A percentile compares a stretch with the other conserved stretches of the same genome.
Conservation (phyloP, 164 flowering plant species). For the Protea cynaroides region DNA sequence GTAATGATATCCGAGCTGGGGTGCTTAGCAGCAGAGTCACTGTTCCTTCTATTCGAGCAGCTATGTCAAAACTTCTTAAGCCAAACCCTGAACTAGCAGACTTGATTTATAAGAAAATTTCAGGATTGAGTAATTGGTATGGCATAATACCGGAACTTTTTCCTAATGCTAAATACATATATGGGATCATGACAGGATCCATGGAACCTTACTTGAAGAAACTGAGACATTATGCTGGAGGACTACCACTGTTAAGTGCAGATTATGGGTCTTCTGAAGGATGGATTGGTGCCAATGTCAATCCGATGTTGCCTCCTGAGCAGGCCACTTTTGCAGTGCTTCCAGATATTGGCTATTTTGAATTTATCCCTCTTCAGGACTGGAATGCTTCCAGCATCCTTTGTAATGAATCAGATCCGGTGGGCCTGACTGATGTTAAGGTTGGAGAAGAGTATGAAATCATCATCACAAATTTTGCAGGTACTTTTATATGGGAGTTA, state of each 20-base stretch:
- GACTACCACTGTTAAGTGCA: constrained; percentile 58
- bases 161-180: constrained; percentile 77
- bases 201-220: constrained; percentile 87
- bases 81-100: constrained; percentile 78
- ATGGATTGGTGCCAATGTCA: constrained; percentile 92
- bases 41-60: constrained; percentile 53
- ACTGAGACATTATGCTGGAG: constrained; percentile 89
- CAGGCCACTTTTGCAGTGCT: constrained; percentile 65
- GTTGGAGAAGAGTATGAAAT: constrained; percentile 86
- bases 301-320: constrained; percentile 74
- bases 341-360: constrained; percentile 87
- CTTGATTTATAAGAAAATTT: constrained; percentile 40
- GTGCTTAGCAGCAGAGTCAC: constrained; percentile 46
- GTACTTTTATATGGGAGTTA: constrained; percentile 24
- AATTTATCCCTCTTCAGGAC: constrained; percentile 63
- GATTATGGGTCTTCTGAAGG: constrained; percentile 98
- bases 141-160: constrained; percentile 78
- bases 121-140: constrained; percentile 70
- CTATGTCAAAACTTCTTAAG: constrained; percentile 60
- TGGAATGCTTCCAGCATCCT: constrained; percentile 4
- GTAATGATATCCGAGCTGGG: constrained; percentile 58
- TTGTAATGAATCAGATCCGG: constrained; percentile 41
- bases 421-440: constrained; percentile 77
- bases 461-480: constrained; percentile 73
- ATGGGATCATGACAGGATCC: constrained; percentile 96